A percentile compares a stretch with the other conserved stretches of the same genome.
Evolutionary conservation across 257 asterid species (phyloP).

Genomic region (Scutellaria minor): DNA sequence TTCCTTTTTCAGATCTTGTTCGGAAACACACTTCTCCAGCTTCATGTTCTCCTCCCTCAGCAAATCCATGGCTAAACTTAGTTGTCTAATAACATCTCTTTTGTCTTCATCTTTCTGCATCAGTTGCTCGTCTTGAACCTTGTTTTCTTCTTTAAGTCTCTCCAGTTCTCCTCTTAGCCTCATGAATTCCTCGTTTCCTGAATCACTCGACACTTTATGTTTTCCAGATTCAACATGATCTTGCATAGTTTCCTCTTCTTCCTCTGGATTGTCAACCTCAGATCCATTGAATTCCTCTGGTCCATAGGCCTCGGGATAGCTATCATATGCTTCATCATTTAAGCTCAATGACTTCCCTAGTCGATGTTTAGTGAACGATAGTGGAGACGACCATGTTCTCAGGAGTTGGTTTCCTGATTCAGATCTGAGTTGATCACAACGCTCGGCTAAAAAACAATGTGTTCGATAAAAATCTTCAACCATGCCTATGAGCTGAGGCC

Average conservation of each 20-base stretch:
- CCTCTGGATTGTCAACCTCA: slow-evolving; percentile 70
- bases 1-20: no score
- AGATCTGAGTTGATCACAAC: no score
- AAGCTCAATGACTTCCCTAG: no score
- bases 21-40: no score
- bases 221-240: neutral
- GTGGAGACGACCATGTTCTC: neutral
- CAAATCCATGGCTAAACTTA: slow-evolving; percentile 67
- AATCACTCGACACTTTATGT: no score
- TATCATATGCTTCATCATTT: neutral
- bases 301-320: slow-evolving; percentile 20
- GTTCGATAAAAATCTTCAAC: slow-evolving; percentile 30
- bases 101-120: slow-evolving; percentile 78
- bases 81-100: slow-evolving; percentile 74
- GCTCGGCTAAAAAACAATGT: no score
- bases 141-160: slow-evolving; percentile 35
- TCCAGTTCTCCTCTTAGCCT: slow-evolving; percentile 58
- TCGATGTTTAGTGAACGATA: no score
- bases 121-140: slow-evolving; percentile 49
- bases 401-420: neutral
- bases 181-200: slow-evolving; percentile 19
- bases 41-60: slow-evolving; percentile 62
- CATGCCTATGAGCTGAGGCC: slow-evolving; percentile 78
- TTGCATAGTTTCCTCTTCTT: slow-evolving; percentile 35
- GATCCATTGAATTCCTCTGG: slow-evolving; percentile 38